Base-by-base conservation (phyloP, 2,329 filamentous ascomycete species). In the Penicillium capsulatum region DNA sequence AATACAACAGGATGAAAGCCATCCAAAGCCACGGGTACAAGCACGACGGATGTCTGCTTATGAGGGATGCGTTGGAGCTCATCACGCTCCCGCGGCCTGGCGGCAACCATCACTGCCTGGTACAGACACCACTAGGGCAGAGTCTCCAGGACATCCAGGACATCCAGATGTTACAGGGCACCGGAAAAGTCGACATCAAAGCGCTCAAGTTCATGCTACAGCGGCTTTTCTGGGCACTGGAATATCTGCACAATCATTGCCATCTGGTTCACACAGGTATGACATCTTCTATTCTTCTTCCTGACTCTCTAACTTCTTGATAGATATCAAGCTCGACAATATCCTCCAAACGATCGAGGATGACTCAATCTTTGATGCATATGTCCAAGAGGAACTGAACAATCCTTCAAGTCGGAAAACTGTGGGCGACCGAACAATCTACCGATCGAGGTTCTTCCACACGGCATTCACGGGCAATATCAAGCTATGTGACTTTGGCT, bases 201-300 rank as follows among this genome's bases (percentile, higher is more conserved):
- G 19, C 5, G 5, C 8, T 34, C 1, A 34, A 35, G 17, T 9
- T 10, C 4, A 30, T 17, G 17, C 22, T 44, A 2, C 27, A n/a
- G 7, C 38, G 35, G 7, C 10, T 44, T 3, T 17, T 44, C 11
- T n/a, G 22, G 10, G 42, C 37, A 2, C 34, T 44, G 7, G 38
- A 44, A 26, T 44, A 37, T 11, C 13, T 41, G 2, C 38, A 44
- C 16, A 37, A n/a, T 3, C 19, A 38, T 20, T 37, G 63, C 51
- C 62, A 65, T 20, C 50, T 73, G 39, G 58, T 70, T 15, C 70
- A 74, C 50, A 72, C 67, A 32, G 67, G 67, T 68, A 58, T 31
- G 41, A 31, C 7, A 14, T 26, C 19, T 31, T n/a, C n/a, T n/a
- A n/a, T n/a, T n/a, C n/a, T n/a, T n/a, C n/a, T n/a, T n/a, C 9